These are phyloP conservation scores for Debaryomyces maramus DNA, from an alignment of 805 yeast species.

Conservation along the genomic window DNA sequence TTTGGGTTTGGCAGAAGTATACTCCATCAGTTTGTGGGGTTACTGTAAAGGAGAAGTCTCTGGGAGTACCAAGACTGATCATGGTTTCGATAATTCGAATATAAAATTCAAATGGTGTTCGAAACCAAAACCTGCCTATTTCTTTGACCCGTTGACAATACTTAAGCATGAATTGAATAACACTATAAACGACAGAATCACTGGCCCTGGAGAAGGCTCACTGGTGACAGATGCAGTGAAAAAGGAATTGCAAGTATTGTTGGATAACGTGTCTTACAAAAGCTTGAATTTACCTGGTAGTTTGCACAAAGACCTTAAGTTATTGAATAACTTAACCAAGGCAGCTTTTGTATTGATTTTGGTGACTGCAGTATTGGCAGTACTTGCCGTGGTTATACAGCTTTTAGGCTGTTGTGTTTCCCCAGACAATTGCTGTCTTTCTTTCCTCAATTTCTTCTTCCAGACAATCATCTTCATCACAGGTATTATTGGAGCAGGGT, in stretches of 20 bases:
- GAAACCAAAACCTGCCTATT: slow-evolving; percentile 53
- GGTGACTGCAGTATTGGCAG: slow-evolving; percentile 34
- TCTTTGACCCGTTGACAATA: slow-evolving; percentile 51
- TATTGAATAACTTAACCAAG: slow-evolving; percentile 49
- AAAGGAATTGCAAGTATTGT: slow-evolving; percentile 21
- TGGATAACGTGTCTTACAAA: slow-evolving; percentile 24
- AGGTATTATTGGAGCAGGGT: slow-evolving; percentile 49
- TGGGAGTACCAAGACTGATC: slow-evolving; percentile 8
- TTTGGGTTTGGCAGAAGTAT: slow-evolving; percentile 42
- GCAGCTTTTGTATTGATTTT: slow-evolving; percentile 54
- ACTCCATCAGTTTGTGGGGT: slow-evolving; percentile 43
- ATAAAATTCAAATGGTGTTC: slow-evolving; percentile 51
- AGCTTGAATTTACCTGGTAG: slow-evolving; percentile 54
- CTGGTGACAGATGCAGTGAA: slow-evolving; percentile 14
- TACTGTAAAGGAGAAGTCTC: slow-evolving; percentile 36
- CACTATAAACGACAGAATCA: slow-evolving; percentile 21
- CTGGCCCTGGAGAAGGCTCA: slow-evolving; percentile 19
- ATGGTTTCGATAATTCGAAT: slow-evolving; percentile 27
- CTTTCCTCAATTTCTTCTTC: slow-evolving; percentile 45
- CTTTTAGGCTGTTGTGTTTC: slow-evolving; percentile 39
- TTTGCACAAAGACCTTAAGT: slow-evolving; percentile 45
- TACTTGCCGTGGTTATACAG: slow-evolving; percentile 51
- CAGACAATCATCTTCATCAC: slow-evolving; percentile 47
- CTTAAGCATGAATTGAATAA: slow-evolving; percentile 33
- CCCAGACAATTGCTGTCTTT: slow-evolving; percentile 46